phyloP scores from a whole-genome alignment of 1,139 yeast species.

The Yamadazyma siamensis region DNA sequence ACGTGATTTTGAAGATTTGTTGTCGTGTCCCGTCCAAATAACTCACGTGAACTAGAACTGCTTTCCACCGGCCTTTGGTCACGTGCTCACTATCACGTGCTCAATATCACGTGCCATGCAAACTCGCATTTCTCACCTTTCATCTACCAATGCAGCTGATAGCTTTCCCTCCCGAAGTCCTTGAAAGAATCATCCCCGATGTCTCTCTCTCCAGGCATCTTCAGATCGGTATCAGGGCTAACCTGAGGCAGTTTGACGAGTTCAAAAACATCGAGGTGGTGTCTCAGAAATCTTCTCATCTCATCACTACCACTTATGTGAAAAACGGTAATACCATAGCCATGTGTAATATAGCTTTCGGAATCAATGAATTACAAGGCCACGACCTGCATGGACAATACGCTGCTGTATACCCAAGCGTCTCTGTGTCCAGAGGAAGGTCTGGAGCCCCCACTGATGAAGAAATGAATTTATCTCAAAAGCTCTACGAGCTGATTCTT shows the following conservation, averaged over 20 bases:
- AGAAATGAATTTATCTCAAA: conserved; percentile 79
- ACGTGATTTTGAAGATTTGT: too few species aligned
- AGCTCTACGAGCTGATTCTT: conserved; percentile 54
- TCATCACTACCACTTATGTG: conserved; percentile 67
- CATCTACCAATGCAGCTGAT: conserved; percentile 29
- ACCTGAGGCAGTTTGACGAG: conserved; percentile 67
- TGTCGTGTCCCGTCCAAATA: too few species aligned
- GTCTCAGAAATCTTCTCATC: conserved; percentile 18
- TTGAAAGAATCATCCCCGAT: conserved; percentile 85
- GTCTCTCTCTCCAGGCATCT: conserved; percentile 77
- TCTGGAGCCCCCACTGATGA: conserved; percentile 83
- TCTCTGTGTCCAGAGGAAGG: conserved; percentile 76
- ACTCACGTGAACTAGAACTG: too few species aligned
- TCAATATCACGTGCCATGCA: too few species aligned
- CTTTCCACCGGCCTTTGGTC: too few species aligned
- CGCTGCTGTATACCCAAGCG: conserved; percentile 68
- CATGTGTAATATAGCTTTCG: conserved; percentile 73
- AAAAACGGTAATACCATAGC: conserved; percentile 75
- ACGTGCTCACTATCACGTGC: too few species aligned
- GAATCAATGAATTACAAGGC: conserved; percentile 53
- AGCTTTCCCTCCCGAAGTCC: conserved; percentile 73
- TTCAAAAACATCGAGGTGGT: conserved; percentile 55
- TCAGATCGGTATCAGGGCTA: conserved; percentile 68
- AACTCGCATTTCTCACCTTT: not conserved
- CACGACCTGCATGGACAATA: conserved; percentile 23